phyloP scores from a whole-genome alignment of 2,329 filamentous ascomycete genomes.

The Chaetomiaceae sp. region DNA sequence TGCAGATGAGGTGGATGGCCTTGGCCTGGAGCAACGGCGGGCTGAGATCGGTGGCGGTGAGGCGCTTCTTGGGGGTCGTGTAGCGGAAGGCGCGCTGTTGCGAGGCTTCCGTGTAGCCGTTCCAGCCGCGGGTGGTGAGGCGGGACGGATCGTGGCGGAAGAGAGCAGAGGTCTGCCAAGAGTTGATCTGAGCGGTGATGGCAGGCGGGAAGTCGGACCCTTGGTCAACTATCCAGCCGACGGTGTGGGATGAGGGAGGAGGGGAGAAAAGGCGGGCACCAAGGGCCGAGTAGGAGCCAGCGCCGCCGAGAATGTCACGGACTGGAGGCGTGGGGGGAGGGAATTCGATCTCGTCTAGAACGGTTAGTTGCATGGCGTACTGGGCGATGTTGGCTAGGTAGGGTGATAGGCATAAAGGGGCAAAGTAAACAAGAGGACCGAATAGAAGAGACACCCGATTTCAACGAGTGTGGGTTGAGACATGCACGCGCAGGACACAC shows the following conservation, averaged over 20 bases:
- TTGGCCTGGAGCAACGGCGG: constrained; percentile 60
- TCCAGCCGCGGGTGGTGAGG: constrained; percentile 86
- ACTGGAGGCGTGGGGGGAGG: constrained; percentile 61
- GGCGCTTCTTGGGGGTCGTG: constrained; percentile 74
- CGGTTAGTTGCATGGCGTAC: not conserved
- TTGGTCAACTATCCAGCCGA: constrained; percentile 88
- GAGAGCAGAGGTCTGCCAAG: constrained; percentile 70
- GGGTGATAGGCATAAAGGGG: not conserved
- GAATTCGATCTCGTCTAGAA: constrained; percentile 82
- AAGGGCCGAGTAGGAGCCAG: constrained; percentile 77
- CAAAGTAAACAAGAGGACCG: constrained; percentile 1
- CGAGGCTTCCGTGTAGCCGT: constrained; percentile 67
- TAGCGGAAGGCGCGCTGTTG: constrained; percentile 77
- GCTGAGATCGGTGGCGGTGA: constrained; percentile 67
- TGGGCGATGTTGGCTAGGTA: not conserved
- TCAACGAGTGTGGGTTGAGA: too few species aligned
- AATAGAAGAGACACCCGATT: too few species aligned
- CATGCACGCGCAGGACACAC: too few species aligned
- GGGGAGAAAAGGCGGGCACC: constrained; percentile 86
- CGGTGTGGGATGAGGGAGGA: constrained; percentile 52
- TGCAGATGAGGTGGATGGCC: constrained; percentile 85
- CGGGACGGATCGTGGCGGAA: constrained; percentile 60
- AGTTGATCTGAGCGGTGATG: constrained; percentile 56
- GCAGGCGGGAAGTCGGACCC: constrained; percentile 77
- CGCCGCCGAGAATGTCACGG: constrained; percentile 77